phyloP scores from a whole-genome alignment of 345 rosid genomes.

The Turnera subulata region DNA sequence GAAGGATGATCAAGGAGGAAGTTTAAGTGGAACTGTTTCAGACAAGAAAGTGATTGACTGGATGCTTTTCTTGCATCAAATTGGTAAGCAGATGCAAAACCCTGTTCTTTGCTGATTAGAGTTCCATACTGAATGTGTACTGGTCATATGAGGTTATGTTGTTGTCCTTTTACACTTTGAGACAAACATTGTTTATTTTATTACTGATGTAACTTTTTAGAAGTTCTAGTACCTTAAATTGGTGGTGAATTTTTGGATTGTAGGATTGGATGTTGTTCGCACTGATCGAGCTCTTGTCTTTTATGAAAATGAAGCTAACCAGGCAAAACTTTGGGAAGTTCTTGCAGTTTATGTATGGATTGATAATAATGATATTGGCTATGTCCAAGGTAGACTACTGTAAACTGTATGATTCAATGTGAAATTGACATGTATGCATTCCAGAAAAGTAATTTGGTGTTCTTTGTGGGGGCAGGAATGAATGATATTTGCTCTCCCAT shows the following conservation, averaged over 20 bases:
- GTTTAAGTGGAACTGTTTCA: conserved; percentile 35
- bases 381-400: conserved; percentile 67
- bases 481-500: conserved; percentile 95
- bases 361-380: conserved; percentile 83
- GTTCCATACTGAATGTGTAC: background rate
- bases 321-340: conserved; percentile 81
- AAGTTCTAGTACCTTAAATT: background rate
- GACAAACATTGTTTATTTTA: no score
- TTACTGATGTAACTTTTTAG: no score
- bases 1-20: conserved; percentile 25
- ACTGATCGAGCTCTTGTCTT: conserved; percentile 79
- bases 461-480: conserved; percentile 63
- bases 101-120: background rate
- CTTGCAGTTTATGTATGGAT: conserved; percentile 86
- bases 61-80: conserved; percentile 82
- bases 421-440: conserved; percentile 1
- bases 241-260: conserved; percentile 22
- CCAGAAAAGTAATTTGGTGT: conserved; percentile 5
- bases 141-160: background rate
- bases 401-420: conserved; percentile 1
- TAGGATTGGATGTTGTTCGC: conserved; percentile 94
- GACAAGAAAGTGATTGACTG: conserved; percentile 68
- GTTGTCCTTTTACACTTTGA: no score
- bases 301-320: conserved; percentile 65
- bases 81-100: conserved; percentile 47